These are phyloP conservation scores for Zostera marina DNA, from an alignment of 116 monocot species.

Conservation along the genomic window DNA sequence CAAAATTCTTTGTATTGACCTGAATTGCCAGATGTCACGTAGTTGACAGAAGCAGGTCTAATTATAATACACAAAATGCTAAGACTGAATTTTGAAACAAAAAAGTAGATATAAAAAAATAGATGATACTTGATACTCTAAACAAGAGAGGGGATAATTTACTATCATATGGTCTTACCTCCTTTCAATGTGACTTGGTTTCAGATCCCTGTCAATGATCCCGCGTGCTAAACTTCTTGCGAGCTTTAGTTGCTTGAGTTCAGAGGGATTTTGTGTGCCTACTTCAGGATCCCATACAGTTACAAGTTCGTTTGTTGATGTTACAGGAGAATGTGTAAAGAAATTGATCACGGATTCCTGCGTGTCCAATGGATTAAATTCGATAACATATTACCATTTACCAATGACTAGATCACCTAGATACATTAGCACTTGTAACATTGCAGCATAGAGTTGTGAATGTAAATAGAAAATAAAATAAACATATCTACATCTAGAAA, in stretches of 20 bases:
- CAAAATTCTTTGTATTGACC: constrained; percentile 81
- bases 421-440: neutral
- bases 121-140: too few species aligned
- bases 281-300: constrained; percentile 98
- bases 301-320: constrained; percentile 90
- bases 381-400: too few species aligned
- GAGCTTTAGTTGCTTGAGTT: constrained; percentile 95
- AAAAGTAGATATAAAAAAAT: too few species aligned
- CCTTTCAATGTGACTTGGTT: constrained; percentile 73
- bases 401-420: neutral
- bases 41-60: neutral
- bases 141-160: neutral
- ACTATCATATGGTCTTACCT: constrained; percentile 57
- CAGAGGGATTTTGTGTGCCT: constrained; percentile 85
- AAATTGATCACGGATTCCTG: constrained; percentile 76
- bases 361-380: neutral
- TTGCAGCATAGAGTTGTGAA: too few species aligned
- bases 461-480: too few species aligned
- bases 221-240: constrained; percentile 94
- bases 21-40: constrained; percentile 14
- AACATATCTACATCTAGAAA: too few species aligned
- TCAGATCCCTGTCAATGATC: constrained; percentile 77
- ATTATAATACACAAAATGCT: neutral
- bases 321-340: constrained; percentile 41
- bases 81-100: too few species aligned